Percentiles rank a stretch among this genome's conserved stretches.
Conservation (phyloP, 257 asterid genomes). For the Solanum tacnaense region DNA sequence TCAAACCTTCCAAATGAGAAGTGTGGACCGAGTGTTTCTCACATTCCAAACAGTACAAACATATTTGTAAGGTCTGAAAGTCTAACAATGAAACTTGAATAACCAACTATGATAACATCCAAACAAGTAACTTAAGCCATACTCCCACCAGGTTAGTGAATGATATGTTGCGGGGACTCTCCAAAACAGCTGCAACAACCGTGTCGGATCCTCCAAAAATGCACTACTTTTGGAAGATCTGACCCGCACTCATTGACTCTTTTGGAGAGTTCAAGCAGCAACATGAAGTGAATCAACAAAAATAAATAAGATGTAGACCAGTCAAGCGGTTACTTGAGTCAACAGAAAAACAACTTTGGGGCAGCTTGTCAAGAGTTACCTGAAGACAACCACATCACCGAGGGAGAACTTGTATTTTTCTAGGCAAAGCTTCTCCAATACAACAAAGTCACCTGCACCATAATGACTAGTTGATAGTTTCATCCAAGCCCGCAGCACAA, state of each 20-base stretch:
- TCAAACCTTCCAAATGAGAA: background rate
- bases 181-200: background rate
- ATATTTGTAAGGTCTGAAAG: background rate
- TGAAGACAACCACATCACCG: constrained; percentile 75
- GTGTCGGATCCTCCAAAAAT: background rate
- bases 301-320: background rate
- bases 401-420: constrained; percentile 59
- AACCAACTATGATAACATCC: background rate
- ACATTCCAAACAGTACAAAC: background rate
- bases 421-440: constrained; percentile 81
- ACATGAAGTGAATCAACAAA: background rate
- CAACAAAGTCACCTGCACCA: constrained; percentile 57
- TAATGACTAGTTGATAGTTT: background rate
- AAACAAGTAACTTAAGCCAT: background rate
- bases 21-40: background rate
- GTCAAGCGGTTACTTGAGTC: background rate
- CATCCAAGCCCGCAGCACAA: background rate
- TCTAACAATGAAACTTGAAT: background rate
- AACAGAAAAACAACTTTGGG: background rate
- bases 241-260: background rate
- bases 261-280: background rate
- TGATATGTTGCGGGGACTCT: background rate
- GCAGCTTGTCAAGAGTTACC: constrained; percentile 26
- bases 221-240: background rate
- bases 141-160: background rate